phyloP scores from a whole-genome alignment of 1,139 yeast genomes.

The Kazachstania sp. region DNA sequence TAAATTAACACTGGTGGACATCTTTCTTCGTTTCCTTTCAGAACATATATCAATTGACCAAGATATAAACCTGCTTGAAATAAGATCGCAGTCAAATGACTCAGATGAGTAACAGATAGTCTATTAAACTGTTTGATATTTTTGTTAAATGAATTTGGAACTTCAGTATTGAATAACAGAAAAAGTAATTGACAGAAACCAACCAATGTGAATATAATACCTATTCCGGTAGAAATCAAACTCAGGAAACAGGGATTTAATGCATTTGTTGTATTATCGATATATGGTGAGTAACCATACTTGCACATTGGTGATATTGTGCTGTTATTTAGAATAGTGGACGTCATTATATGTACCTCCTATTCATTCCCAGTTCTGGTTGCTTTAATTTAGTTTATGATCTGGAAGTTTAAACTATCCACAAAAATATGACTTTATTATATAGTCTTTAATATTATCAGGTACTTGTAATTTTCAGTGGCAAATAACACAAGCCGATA shows the following conservation, averaged over 20 bases:
- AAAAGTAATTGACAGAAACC: slow-evolving; percentile 32
- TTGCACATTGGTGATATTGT: neutral
- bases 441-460: too few species aligned
- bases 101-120: slow-evolving; percentile 11
- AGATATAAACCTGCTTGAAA: slow-evolving; percentile 22
- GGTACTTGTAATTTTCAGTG: too few species aligned
- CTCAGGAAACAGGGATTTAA: slow-evolving; percentile 50
- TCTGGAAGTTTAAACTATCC: too few species aligned
- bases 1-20: slow-evolving; percentile 10
- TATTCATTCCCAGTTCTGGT: neutral
- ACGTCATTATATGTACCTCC: neutral
- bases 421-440: too few species aligned
- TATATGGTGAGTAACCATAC: slow-evolving; percentile 23
- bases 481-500: too few species aligned
- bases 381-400: too few species aligned
- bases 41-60: slow-evolving; percentile 1
- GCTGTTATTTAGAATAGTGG: neutral
- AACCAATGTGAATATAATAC: slow-evolving; percentile 22
- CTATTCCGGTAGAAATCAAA: slow-evolving; percentile 18
- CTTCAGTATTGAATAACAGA: slow-evolving; percentile 8
- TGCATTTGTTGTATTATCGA: slow-evolving; percentile 37
- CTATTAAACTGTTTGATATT: slow-evolving; percentile 16
- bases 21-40: slow-evolving; percentile 11
- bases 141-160: neutral
- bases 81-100: slow-evolving; percentile 25